Evolutionary conservation across 805 yeast genomes (phyloP), one percentile per base, ranked within the genome.

Genomic region (Candida vartiovaarae): DNA sequence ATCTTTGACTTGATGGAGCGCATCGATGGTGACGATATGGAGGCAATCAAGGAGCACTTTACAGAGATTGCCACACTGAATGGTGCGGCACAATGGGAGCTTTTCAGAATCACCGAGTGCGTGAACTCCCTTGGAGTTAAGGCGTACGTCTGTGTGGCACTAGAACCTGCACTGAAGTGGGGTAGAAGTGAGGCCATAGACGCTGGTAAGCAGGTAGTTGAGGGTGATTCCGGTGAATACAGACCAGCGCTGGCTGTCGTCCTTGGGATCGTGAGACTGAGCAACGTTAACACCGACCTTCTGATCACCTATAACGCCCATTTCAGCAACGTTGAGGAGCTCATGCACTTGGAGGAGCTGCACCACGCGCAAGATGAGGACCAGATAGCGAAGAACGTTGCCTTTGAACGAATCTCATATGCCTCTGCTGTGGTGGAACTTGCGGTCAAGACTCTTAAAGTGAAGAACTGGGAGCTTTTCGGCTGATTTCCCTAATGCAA

Each of bases 1-100:
- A 78, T 84, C n/a, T 56, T 84, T 20, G 93, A 84, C 48, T 59
- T 84, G 11, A 60, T 84, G 49, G 86, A 84, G 51, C 53, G 64
- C 26, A 76, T 78, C 0, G 67, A 63, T 1, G 54, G 49, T 0
- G 66, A 65, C 23, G 70, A 68, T 15, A 47, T 63, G 6, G 55
- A 49, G 8, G 81, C 83, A 0, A 55, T 81, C 24, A 54, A 63
- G 5, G 67, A 63, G 32, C 91, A 84, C 60, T 52, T 82, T 32
- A 63, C 66, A 9, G 93, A 83, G 51, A 64, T 83, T 23, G 60
- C 74, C 4, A 63, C 60, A 3, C 52, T 74, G 39, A 74, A 74
- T 47, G 72, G 67, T 4, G 61, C 62, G 2, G 44, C 52, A 8
- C 57, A 59, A 6, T 63, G 66, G 63, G 54, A 56, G 24, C 41